Conservation (phyloP, 495 filamentous ascomycete species). For the Immersiella caudata region DNA sequence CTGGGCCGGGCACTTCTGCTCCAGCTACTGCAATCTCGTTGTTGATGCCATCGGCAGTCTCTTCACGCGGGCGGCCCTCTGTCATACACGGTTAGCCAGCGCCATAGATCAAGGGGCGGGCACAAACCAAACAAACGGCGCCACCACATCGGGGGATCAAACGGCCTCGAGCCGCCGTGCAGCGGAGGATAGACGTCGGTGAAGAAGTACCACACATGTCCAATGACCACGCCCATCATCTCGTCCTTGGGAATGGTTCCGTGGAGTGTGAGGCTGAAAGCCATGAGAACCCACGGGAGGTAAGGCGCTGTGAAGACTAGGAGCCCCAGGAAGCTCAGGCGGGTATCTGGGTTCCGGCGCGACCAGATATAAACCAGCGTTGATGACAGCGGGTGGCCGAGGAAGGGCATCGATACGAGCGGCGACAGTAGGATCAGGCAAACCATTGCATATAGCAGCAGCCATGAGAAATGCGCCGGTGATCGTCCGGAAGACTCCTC, state of each 20-base stretch:
- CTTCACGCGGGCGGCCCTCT: conserved; percentile 49
- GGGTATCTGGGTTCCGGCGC: conserved; percentile 86
- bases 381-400: conserved; percentile 85
- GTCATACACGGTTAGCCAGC: conserved; percentile 6
- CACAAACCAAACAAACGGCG: conserved; percentile 70
- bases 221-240: conserved; percentile 88
- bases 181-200: conserved; percentile 92
- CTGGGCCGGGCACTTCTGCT: conserved; percentile 34
- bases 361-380: conserved; percentile 99
- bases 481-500: conserved; percentile 91
- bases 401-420: conserved; percentile 82
- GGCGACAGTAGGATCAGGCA: conserved; percentile 81
- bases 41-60: conserved; percentile 52
- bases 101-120: not conserved
- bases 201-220: conserved; percentile 98
- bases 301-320: conserved; percentile 92
- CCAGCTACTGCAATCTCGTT: conserved; percentile 57
- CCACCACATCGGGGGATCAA: conserved; percentile 95
- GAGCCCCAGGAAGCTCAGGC: conserved; percentile 86
- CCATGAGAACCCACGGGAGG: conserved; percentile 95
- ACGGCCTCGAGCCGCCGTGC: conserved; percentile 78
- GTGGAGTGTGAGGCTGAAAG: conserved; percentile 82
- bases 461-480: conserved; percentile 91
- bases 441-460: conserved; percentile 79
- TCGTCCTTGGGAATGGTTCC: conserved; percentile 91